Evolutionary conservation across 306 rosid species (phyloP), one percentile per base, ranked within the genome.

Genomic region (Dalbergia oliveri): DNA sequence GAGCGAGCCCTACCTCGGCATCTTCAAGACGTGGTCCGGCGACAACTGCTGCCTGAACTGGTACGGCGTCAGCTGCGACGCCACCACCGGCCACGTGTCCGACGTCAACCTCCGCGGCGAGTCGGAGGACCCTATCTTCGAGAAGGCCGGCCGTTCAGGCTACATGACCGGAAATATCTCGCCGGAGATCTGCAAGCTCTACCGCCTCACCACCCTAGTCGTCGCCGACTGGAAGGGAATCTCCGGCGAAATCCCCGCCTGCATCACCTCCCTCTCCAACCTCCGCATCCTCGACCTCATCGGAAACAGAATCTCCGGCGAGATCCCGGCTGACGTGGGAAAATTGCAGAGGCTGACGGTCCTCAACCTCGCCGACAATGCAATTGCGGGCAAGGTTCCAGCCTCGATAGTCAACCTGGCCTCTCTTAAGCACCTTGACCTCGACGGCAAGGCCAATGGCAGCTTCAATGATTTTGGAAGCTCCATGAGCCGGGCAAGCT

Each of bases 51-150:
- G 99, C 84, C 49, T 37, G 15, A 84, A 88, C 75, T 95, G 99
- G 98, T 87, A 95, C 89, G 98, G 98, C 59, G 83, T 95, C 8
- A 91, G 91, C 81, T 95, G 98, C 72, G 93, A 95, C 81, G 87
- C 96, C 8, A 35, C 81, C 34, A 78, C 95, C 43, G 69, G 77
- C 49, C 88, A 93, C 8, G 98, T 95, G 69, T 79, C 89, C 33
- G 96, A 95, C 81, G 57, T 95, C 45, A 90, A 80, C 87, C 97
- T 95, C 84, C 96, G 98, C 1, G 99, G 99, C n/a, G 98, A 95
- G 75, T 91, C 97, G 0, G 98, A 95, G 53, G 99, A 95, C 68
- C 92, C 91, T 0, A 95, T 93, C 9, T 80, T 95, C 60, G 84
- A 43, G 15, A 93, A 88, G 73, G 56, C 93, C 6, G 97, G 97